phyloP scores from a whole-genome alignment of 2,329 filamentous ascomycete species.

The Penicillium brevicompactum region DNA sequence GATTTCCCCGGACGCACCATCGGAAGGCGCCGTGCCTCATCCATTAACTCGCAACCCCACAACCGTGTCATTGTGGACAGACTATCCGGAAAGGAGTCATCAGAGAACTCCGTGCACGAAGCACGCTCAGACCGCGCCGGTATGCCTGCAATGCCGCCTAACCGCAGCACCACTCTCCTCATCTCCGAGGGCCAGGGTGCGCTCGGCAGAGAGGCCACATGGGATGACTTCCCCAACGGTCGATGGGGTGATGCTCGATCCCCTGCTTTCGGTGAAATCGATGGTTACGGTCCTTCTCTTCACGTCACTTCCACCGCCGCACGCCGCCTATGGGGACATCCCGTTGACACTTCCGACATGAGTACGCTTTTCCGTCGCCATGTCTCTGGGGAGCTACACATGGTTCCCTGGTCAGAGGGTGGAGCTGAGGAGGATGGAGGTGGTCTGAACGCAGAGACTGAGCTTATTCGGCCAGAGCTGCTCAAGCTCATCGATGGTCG shows the following conservation, averaged over 20 bases:
- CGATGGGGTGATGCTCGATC: slow-evolving; percentile 92
- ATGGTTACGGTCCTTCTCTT: slow-evolving; percentile 95
- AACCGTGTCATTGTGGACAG: slow-evolving; percentile 84
- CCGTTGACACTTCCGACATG: slow-evolving; percentile 70
- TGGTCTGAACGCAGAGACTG: slow-evolving; percentile 69
- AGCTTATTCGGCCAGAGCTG: slow-evolving; percentile 75
- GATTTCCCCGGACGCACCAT: slow-evolving; percentile 36
- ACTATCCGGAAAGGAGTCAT: slow-evolving; percentile 37
- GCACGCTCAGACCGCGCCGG: slow-evolving; percentile 76
- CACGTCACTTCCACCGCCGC: slow-evolving; percentile 88
- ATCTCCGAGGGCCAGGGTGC: slow-evolving; percentile 93
- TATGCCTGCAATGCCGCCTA: slow-evolving; percentile 70
- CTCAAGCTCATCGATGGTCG: slow-evolving; percentile 71
- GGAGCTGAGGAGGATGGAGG: slow-evolving; percentile 60
- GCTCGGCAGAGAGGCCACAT: slow-evolving; percentile 90
- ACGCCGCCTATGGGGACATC: slow-evolving; percentile 80
- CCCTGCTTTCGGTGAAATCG: slow-evolving; percentile 92
- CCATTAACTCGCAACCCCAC: slow-evolving; percentile 79
- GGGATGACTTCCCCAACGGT: slow-evolving; percentile 98
- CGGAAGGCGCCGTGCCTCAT: slow-evolving; percentile 66
- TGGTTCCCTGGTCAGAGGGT: slow-evolving; percentile 87
- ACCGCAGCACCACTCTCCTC: slow-evolving; percentile 79
- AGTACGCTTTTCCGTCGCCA: slow-evolving; percentile 78
- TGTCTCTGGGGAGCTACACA: slow-evolving; percentile 74
- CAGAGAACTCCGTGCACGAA: slow-evolving; percentile 55